Percentiles rank a stretch among this genome's conserved stretches.
Conservation (phyloP, 768 basidiomycete genomes). For the Kwoniella sp. region DNA sequence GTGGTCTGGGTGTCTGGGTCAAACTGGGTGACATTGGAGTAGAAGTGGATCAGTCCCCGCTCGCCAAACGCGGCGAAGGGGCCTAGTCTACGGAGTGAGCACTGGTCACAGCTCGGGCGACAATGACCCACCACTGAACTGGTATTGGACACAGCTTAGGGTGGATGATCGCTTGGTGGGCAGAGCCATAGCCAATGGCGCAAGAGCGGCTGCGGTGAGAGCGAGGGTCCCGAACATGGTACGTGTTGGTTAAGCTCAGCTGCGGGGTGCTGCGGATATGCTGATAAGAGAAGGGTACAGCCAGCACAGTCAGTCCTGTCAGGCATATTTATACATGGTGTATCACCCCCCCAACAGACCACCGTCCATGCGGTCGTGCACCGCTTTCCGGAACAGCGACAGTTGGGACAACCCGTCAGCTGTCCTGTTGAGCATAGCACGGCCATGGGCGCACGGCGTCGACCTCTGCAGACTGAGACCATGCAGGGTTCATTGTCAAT, state of each 20-base stretch:
- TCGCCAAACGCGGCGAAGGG: conserved; percentile 7
- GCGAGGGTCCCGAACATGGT: conserved; percentile 7
- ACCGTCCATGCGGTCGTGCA: too few species aligned
- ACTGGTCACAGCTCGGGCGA: too few species aligned
- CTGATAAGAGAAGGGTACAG: too few species aligned
- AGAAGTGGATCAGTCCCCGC: conserved; percentile 20
- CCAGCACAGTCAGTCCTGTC: background rate
- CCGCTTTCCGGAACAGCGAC: too few species aligned
- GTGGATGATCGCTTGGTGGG: conserved; percentile 5
- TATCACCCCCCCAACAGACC: background rate
- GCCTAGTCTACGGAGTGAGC: background rate
- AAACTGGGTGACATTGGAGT: conserved; percentile 17
- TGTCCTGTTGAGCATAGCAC: too few species aligned
- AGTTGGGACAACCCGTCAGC: too few species aligned
- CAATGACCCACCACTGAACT: conserved; percentile 13
- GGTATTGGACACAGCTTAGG: conserved; percentile 20
- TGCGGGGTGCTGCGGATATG: too few species aligned
- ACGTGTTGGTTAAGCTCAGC: background rate
- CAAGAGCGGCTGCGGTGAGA: background rate
- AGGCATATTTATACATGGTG: background rate
- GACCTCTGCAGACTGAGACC: too few species aligned
- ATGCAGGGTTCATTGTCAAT: too few species aligned
- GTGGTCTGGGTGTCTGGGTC: conserved; percentile 8
- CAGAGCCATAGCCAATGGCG: conserved; percentile 1
- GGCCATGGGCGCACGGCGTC: too few species aligned